Base-by-base conservation (phyloP, 371 early-diverging fungal genomes). In the Batkoa obscura region DNA sequence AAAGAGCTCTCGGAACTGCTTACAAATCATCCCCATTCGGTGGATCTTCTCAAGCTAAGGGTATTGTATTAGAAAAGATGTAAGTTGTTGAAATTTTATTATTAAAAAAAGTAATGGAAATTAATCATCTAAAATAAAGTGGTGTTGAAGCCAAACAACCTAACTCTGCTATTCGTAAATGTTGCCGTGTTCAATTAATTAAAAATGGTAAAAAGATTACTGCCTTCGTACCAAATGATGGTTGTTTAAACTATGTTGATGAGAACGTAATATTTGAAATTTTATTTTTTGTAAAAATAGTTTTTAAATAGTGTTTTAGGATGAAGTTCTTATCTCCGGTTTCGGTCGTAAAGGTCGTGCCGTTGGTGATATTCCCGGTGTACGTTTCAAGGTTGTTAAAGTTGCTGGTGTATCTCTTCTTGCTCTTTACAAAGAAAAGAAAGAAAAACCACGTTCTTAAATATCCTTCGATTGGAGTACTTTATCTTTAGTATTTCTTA, bases 121-220 rank as follows among this genome's bases (percentile, higher is more conserved):
- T 15, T 51, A 36, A 39, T n/a, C 32, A 13, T 34, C 36, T 58
- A 15, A 17, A 58, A 50, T 50, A 9, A 64, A 90, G 88, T 76
- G 99, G 99, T 86, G 94, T 99, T 65, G 99, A 99, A 82, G 97
- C 99, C 66, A 99, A 99, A 79, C 99, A 99, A 81, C 99, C 99
- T 67, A 99, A 99, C 93, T 99, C 99, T 75, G 99, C 99, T 68
- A 95, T 99, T 80, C 94, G 99, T 81, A 99, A 99, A 84, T 97
- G 96, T 79, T 98, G 99, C 62, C 91, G 99, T 86, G 96, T 97
- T 62, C 99, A 99, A 79, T 83, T 99, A 62, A 98, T 99, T 83
- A 95, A 96, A 84, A 98, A 98, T 84, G 96, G 94, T 73, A 99
- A 99, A 89, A 99, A 94, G 84, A 84, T 99, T 71, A 97, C 98